A percentile compares a stretch with the other conserved stretches of the same genome.
Conservation (phyloP, 1,139 yeast genomes). For the Tardiomyces depauwii region DNA sequence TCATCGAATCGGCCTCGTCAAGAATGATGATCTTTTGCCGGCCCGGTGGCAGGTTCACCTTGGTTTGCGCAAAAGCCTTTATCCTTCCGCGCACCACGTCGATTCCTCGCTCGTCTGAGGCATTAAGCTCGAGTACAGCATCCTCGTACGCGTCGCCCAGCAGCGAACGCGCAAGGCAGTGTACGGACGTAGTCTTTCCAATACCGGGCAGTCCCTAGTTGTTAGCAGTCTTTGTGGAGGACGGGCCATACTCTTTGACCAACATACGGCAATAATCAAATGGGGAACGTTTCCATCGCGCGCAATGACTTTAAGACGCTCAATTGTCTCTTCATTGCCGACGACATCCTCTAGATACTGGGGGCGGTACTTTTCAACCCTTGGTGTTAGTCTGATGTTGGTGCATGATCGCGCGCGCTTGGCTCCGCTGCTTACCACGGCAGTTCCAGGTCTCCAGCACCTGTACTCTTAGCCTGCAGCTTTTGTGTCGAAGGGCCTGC, state of each 20-base stretch:
- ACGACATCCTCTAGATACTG: constrained; percentile 68
- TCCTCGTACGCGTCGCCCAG: constrained; percentile 64
- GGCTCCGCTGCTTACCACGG: constrained; percentile 4
- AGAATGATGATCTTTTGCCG: constrained; percentile 79
- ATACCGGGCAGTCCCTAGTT: constrained; percentile 78
- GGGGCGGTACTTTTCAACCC: constrained; percentile 97
- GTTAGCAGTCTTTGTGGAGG: not conserved
- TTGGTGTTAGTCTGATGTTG: not conserved
- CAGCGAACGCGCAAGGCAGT: constrained; percentile 78
- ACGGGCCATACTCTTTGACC: no score
- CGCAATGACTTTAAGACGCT: constrained; percentile 73
- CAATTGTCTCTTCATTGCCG: constrained; percentile 86
- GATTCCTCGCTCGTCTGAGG: constrained; percentile 94
- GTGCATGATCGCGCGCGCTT: not conserved
- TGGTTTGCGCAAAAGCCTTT: constrained; percentile 92
- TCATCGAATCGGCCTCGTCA: constrained; percentile 98
- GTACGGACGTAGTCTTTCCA: constrained; percentile 90
- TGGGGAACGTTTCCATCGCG: constrained; percentile 96
- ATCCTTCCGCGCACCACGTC: constrained; percentile 88
- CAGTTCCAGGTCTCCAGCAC: constrained; percentile 2
- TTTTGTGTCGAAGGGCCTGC: constrained; percentile 4
- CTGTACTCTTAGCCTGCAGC: constrained; percentile 1
- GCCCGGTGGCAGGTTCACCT: constrained; percentile 60
- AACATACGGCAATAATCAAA: constrained; percentile 54
- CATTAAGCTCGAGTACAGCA: constrained; percentile 88